Conservation (phyloP, 2,329 filamentous ascomycete species). For the Chaetomium sp. region DNA sequence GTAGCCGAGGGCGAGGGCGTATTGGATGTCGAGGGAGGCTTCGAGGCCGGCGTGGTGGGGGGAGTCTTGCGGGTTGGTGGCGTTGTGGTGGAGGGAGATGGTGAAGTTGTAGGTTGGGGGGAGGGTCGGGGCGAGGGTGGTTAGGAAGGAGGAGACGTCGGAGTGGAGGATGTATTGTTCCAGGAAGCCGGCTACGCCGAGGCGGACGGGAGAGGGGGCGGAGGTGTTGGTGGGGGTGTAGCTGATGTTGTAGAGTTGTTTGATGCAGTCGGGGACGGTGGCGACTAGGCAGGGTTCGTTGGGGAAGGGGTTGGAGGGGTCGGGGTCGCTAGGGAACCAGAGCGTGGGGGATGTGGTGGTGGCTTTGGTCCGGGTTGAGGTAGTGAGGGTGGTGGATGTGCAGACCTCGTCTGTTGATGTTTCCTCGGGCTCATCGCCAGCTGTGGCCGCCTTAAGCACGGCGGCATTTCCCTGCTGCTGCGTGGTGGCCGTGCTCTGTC, state of each 20-base stretch:
- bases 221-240: constrained; percentile 24
- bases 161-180: constrained; percentile 40
- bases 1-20: constrained; percentile 39
- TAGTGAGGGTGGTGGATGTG: background rate
- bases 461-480: no score
- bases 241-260: constrained; percentile 40
- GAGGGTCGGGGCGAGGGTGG: constrained; percentile 28
- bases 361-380: background rate
- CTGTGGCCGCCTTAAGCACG: background rate
- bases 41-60: constrained; percentile 34
- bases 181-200: constrained; percentile 45
- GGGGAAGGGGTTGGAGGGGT: constrained; percentile 14
- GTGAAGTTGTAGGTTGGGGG: constrained; percentile 28
- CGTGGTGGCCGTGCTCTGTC: no score
- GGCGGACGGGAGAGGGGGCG: constrained; percentile 30
- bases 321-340: constrained; percentile 13
- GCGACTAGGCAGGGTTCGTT: constrained; percentile 28
- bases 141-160: constrained; percentile 37
- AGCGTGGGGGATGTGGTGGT: background rate
- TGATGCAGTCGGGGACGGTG: constrained; percentile 37
- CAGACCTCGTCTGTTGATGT: background rate
- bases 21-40: constrained; percentile 44
- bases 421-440: background rate
- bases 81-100: constrained; percentile 39
- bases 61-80: constrained; percentile 36